These are phyloP conservation scores for Acanthamoeba divionensis DNA, from an alignment of 208 protist genomes.

Conservation along the genomic window DNA sequence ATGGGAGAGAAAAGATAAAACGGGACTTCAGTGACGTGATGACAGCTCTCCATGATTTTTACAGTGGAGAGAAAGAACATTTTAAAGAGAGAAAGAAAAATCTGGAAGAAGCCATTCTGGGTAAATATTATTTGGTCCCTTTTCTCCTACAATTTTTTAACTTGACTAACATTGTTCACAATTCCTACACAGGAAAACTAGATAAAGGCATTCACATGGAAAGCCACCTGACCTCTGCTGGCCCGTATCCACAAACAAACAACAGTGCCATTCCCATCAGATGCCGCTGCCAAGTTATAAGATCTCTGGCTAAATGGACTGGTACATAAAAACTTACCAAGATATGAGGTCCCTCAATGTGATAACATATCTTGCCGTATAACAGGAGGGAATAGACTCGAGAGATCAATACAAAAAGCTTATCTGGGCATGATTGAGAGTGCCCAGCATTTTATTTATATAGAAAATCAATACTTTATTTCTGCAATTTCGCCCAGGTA, in stretches of 20 bases:
- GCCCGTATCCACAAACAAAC: conserved; percentile 1
- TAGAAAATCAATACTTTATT: conserved; percentile 74
- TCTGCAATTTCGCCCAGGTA: no score
- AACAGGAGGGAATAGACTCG: background rate
- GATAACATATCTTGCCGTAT: background rate
- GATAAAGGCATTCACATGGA: background rate
- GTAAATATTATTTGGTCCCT: no score
- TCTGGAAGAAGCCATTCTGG: no score
- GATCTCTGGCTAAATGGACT: conserved; percentile 29
- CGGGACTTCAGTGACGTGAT: no score
- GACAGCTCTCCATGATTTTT: no score
- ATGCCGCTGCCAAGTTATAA: background rate
- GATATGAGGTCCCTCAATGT: background rate
- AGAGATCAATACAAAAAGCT: conserved; percentile 54
- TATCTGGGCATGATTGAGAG: conserved; percentile 63
- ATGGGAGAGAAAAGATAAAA: no score
- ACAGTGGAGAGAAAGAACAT: no score
- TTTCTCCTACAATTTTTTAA: no score
- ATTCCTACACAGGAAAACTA: no score
- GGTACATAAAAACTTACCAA: background rate
- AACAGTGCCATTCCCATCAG: background rate
- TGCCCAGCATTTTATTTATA: conserved; percentile 73
- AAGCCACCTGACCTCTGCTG: background rate
- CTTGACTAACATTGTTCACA: no score
- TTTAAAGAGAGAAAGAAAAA: no score